These are phyloP conservation scores for Xeromyces bisporus DNA, from an alignment of 495 filamentous ascomycete species.

Conservation along the genomic window DNA sequence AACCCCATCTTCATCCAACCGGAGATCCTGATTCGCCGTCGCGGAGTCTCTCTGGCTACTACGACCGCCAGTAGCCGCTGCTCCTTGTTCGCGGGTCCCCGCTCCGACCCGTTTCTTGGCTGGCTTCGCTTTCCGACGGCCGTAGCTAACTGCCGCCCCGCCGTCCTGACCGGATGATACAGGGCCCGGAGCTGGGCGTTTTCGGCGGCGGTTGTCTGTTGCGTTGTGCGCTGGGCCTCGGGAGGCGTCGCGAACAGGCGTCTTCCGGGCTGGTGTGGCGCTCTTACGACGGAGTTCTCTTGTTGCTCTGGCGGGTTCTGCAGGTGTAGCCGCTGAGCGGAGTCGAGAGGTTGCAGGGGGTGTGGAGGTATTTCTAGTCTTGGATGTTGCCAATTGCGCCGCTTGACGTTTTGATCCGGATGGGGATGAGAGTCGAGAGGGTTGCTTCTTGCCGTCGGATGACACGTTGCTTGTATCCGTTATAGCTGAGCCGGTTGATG, in stretches of 20 bases:
- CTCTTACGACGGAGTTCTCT: constrained; percentile 32
- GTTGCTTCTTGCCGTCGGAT: constrained; percentile 5
- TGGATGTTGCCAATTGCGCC: constrained; percentile 2
- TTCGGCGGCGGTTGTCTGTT: constrained; percentile 31
- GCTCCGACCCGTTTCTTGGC: constrained; percentile 33
- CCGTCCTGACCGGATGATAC: constrained; percentile 53
- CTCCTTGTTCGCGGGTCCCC: constrained; percentile 11
- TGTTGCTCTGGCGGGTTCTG: constrained; percentile 11
- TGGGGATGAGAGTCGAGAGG: constrained; percentile 14
- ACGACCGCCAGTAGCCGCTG: too few species aligned
- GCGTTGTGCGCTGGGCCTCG: constrained; percentile 17
- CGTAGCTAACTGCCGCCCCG: constrained; percentile 57
- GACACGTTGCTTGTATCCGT: constrained; percentile 3
- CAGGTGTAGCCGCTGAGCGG: constrained; percentile 23
- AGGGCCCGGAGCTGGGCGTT: constrained; percentile 61
- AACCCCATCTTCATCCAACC: constrained; percentile 30
- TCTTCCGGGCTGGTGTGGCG: constrained; percentile 30
- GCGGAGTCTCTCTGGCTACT: too few species aligned
- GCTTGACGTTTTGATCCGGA: constrained; percentile 12
- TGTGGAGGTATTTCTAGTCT: constrained; percentile 11
- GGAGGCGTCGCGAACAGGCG: constrained; percentile 34
- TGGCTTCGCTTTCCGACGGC: constrained; percentile 64
- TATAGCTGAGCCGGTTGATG: constrained; percentile 10
- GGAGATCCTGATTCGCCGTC: constrained; percentile 19
- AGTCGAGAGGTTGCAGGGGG: constrained; percentile 26